Conservation (phyloP, 805 yeast genomes). For the Yamadazyma tumulicola region DNA sequence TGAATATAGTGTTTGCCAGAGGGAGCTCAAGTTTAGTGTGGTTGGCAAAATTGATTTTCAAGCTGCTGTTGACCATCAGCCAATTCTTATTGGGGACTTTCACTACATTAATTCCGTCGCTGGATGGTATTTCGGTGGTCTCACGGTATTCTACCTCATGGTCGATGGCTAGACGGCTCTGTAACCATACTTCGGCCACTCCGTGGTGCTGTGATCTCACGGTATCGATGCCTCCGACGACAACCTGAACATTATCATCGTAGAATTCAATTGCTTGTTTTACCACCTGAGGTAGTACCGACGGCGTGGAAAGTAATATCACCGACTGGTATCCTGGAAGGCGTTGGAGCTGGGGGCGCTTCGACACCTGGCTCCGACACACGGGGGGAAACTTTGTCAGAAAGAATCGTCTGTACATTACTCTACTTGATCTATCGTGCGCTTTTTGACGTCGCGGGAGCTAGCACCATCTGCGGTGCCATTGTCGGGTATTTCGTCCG, state of each 20-base stretch:
- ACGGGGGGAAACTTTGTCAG: too few species aligned
- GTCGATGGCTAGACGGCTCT: slow-evolving; percentile 6
- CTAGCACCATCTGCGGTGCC: too few species aligned
- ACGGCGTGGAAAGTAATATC: slow-evolving; percentile 35
- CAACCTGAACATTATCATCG: slow-evolving; percentile 28
- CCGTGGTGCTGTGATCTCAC: slow-evolving; percentile 33
- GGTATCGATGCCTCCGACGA: slow-evolving; percentile 41
- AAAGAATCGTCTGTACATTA: too few species aligned
- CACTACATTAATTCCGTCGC: slow-evolving; percentile 35
- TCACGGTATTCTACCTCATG: slow-evolving; percentile 20
- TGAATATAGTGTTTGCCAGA: slow-evolving; percentile 40
- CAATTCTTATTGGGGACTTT: slow-evolving; percentile 33
- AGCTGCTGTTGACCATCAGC: slow-evolving; percentile 27
- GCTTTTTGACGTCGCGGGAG: slow-evolving; percentile 1
- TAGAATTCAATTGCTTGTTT: slow-evolving; percentile 24
- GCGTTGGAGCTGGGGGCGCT: slow-evolving; percentile 1
- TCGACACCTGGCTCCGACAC: slow-evolving; percentile 17
- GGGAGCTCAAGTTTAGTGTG: slow-evolving; percentile 17
- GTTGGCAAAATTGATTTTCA: slow-evolving; percentile 17
- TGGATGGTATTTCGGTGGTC: slow-evolving; percentile 20
- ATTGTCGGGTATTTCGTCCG: too few species aligned
- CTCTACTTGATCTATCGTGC: slow-evolving; percentile 8
- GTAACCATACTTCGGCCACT: slow-evolving; percentile 38
- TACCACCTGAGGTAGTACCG: slow-evolving; percentile 27
- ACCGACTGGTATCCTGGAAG: slow-evolving; percentile 19